Conservation (phyloP, 1,284 basidiomycete genomes). For the Leccinum variabile region DNA sequence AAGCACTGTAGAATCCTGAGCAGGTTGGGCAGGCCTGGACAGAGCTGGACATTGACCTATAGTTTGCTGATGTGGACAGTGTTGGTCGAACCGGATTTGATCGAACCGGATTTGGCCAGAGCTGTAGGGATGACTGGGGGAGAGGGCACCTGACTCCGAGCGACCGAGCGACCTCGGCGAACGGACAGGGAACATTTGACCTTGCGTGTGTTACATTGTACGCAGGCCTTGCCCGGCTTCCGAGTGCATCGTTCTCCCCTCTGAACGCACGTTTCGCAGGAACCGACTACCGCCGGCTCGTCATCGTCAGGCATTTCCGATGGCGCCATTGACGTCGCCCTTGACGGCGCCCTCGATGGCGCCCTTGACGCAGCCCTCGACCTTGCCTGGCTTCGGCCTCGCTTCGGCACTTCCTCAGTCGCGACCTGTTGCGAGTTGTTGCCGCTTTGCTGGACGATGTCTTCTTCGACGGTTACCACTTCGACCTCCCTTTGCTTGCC, state of each 20-base stretch:
- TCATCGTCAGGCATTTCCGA: not conserved
- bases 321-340: too few relatives aligned
- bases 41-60: too few relatives aligned
- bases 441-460: too few relatives aligned
- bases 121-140: not conserved
- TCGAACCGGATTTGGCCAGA: too few relatives aligned
- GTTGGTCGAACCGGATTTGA: too few relatives aligned
- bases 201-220: not conserved
- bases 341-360: not conserved
- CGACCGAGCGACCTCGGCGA: not conserved
- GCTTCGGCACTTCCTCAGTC: not conserved
- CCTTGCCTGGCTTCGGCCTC: not conserved
- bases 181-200: not conserved
- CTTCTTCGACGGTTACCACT: not conserved
- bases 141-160: not conserved
- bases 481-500: too few relatives aligned
- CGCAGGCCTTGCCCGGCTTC: not conserved
- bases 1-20: too few relatives aligned
- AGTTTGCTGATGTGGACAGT: too few relatives aligned
- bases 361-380: too few relatives aligned
- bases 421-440: too few relatives aligned
- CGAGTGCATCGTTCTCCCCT: not conserved
- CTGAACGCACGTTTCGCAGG: not conserved
- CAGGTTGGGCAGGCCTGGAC: too few relatives aligned
- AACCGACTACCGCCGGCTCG: not conserved